Base-by-base conservation (phyloP, 1,284 basidiomycete genomes). In the Apiotrichum veenhuisii region DNA sequence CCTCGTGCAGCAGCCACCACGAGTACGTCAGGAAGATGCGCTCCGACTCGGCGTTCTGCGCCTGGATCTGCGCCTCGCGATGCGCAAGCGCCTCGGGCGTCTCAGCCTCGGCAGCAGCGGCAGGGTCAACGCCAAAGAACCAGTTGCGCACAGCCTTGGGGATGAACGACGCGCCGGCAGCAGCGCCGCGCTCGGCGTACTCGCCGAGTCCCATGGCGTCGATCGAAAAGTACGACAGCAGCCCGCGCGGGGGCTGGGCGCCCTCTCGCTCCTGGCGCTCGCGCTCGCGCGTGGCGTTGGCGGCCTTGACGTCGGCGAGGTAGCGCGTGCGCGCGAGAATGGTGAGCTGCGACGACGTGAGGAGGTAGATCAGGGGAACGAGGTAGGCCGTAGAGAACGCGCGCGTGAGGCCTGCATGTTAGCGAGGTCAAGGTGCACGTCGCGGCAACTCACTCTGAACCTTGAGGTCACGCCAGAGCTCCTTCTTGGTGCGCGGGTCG, bases 1-100 rank as follows among this genome's bases (percentile, higher is more conserved):
- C 76, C 50, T 74, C 70, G 60, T 77, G 69, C 30, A 77, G 58
- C 8, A 77, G 59, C 75, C 75, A 77, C 76, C 76, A 77, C 36
- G 71, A 74, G 60, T 74, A 75, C 7, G 68, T 70, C 45, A 77
- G 64, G 64, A 75, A 77, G 51, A 73, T 51, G 48, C 69, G 64
- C 57, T 76, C 74, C 23, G 74, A 70, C 27, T 74, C 74, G 17
- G 64, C 54, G 14, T 55, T 58, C 25, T 59, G 64, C 25, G 48
- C 50, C 43, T 60, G 55, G 12, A 63, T 47, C 49, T 67, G 62
- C 18, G 57, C 55, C 42, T 63, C 57, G 23, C 60, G 55, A 10
- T 52, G 25, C 22, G 60, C 61, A 12, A 57, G 12, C 15, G 26
- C 42, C 9, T 55, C 54, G 1, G 49, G 36, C 5, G 42, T 15